Evolutionary conservation across 768 basidiomycete species (phyloP).

Genomic region (Epithele typhae): DNA sequence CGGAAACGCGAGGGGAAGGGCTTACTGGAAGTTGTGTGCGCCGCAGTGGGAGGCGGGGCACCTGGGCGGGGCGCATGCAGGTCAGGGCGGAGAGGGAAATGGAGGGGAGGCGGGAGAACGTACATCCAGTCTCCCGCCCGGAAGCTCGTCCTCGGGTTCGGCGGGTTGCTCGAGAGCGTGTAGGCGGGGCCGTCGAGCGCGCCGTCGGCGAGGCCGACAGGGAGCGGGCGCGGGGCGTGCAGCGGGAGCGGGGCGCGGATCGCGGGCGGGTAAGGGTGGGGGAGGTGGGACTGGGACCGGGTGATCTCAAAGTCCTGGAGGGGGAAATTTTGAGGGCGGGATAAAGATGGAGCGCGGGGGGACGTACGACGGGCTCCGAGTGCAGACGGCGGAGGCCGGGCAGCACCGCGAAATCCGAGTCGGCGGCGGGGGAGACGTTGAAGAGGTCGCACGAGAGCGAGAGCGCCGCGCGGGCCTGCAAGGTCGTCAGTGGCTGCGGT

Average conservation of each 20-base stretch:
- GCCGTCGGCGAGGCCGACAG: not conserved
- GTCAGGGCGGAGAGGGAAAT: constrained; percentile 9
- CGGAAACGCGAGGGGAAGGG: constrained; percentile 21
- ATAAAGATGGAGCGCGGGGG: not conserved
- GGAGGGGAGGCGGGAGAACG: constrained; percentile 5
- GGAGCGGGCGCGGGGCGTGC: not conserved
- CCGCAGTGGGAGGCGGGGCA: constrained; percentile 66
- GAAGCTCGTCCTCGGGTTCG: constrained; percentile 29
- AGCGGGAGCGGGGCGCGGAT: not conserved
- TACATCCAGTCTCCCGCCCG: constrained; percentile 33
- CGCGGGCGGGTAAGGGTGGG: not conserved
- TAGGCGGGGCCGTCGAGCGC: constrained; percentile 3
- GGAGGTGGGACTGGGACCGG: not conserved
- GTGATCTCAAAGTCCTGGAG: not conserved
- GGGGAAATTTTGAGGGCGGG: not conserved
- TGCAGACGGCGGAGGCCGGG: constrained; percentile 13
- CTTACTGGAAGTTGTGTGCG: constrained; percentile 85
- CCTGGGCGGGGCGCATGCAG: constrained; percentile 34
- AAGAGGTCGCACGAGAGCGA: constrained; percentile 14
- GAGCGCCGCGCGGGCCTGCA: constrained; percentile 21
- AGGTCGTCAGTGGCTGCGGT: not conserved
- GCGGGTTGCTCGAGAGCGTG: constrained; percentile 29
- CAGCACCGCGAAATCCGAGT: constrained; percentile 19
- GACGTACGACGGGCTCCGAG: constrained; percentile 4
- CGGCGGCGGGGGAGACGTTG: constrained; percentile 21